Conservation (phyloP, 1,284 basidiomycete genomes). For the Tremellales sp. region DNA sequence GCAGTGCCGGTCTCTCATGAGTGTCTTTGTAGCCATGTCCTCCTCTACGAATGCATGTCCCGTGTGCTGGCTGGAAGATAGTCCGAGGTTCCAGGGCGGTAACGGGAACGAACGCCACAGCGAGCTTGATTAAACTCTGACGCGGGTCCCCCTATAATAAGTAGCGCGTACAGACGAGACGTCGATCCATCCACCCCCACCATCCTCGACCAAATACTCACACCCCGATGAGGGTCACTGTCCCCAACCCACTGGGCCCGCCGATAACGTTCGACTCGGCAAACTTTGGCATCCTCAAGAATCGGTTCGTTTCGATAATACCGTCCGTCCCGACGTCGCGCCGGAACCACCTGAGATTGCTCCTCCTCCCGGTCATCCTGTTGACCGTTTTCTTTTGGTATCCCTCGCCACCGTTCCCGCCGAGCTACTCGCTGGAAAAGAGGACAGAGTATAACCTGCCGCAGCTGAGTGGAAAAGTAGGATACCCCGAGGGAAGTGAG, state of each 20-base stretch:
- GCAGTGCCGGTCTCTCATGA: neutral
- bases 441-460: constrained; percentile 17
- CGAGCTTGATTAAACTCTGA: too few species aligned
- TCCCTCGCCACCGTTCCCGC: constrained; percentile 39
- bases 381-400: constrained; percentile 13
- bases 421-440: constrained; percentile 34
- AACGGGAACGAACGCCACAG: too few species aligned
- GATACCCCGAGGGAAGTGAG: constrained; percentile 26
- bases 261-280: constrained; percentile 25
- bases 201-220: too few species aligned
- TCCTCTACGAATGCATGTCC: too few species aligned
- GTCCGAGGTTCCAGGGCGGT: too few species aligned
- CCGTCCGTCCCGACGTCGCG: neutral
- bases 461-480: constrained; percentile 18
- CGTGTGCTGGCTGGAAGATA: too few species aligned
- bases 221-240: constrained; percentile 20
- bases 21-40: neutral
- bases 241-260: constrained; percentile 36
- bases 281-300: too few species aligned
- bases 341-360: constrained; percentile 3
- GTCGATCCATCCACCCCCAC: neutral
- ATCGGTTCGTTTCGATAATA: neutral
- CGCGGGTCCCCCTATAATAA: too few species aligned
- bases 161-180: too few species aligned
- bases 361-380: constrained; percentile 10